phyloP scores from a whole-genome alignment of 306 rosid species.

The Cucumis cinereus region DNA sequence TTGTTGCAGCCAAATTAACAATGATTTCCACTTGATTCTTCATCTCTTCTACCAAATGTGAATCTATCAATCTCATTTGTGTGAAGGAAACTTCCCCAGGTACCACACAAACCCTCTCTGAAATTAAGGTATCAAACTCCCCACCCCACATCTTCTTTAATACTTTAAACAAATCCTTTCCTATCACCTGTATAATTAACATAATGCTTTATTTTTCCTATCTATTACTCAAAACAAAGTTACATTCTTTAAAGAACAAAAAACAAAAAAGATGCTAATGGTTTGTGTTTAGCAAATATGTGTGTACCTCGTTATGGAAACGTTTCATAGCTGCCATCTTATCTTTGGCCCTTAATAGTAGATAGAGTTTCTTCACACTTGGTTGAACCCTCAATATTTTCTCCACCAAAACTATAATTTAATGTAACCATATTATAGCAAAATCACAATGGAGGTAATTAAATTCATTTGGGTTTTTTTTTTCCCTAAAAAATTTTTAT shows the following conservation, averaged over 20 bases:
- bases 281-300: not conserved
- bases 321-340: slow-evolving; percentile 44
- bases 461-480: too few relatives aligned
- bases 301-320: slow-evolving; percentile 40
- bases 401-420: slow-evolving; percentile 49
- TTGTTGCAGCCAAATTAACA: slow-evolving; percentile 74
- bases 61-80: slow-evolving; percentile 41
- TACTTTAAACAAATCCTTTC: slow-evolving; percentile 51
- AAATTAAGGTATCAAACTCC: slow-evolving; percentile 23
- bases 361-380: slow-evolving; percentile 62
- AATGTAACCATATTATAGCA: too few relatives aligned
- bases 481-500: too few relatives aligned
- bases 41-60: slow-evolving; percentile 29
- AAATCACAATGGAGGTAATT: too few relatives aligned
- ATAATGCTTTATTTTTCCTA: too few relatives aligned
- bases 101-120: slow-evolving; percentile 45
- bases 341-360: slow-evolving; percentile 56
- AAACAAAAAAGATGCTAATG: too few relatives aligned
- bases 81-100: slow-evolving; percentile 51
- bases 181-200: slow-evolving; percentile 28
- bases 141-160: slow-evolving; percentile 46
- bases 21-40: slow-evolving; percentile 33
- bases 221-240: too few relatives aligned
- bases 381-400: slow-evolving; percentile 79
- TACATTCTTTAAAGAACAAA: too few relatives aligned